Conservation (phyloP, 805 yeast genomes). For the Kazachstania kunashirensis region DNA sequence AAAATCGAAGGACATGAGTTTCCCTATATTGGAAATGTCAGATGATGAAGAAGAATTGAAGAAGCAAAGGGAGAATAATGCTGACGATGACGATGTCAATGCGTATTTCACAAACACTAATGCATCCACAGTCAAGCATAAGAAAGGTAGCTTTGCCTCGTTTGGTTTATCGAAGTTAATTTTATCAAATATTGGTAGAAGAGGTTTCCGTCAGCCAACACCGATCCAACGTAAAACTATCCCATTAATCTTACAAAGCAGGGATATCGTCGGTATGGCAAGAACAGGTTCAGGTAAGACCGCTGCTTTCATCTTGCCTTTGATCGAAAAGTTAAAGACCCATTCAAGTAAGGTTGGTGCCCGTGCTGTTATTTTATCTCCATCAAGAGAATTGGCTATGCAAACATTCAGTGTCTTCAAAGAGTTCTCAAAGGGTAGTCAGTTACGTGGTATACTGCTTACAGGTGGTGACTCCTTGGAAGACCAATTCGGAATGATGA, state of each 20-base stretch:
- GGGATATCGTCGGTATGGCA: conserved; percentile 99
- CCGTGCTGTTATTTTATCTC: conserved; percentile 82
- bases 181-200: conserved; percentile 58
- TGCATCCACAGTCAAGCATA: conserved; percentile 26
- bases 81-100: conserved; percentile 37
- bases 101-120: conserved; percentile 34
- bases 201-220: conserved; percentile 91
- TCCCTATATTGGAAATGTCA: conserved; percentile 45
- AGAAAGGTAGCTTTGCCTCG: conserved; percentile 78
- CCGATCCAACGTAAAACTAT: conserved; percentile 96
- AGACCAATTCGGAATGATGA: conserved; percentile 88
- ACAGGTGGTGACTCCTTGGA: conserved; percentile 99
- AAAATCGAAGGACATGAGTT: conserved; percentile 15
- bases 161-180: conserved; percentile 76
- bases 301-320: conserved; percentile 89
- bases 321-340: conserved; percentile 72
- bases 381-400: conserved; percentile 91
- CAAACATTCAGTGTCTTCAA: conserved; percentile 85
- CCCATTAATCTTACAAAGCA: conserved; percentile 73
- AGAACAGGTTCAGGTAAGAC: conserved; percentile 99
- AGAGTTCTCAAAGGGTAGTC: conserved; percentile 79
- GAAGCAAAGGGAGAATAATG: conserved; percentile 20
- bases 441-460: conserved; percentile 65
- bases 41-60: conserved; percentile 36
- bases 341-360: conserved; percentile 85